phyloP scores from a whole-genome alignment of 2,329 filamentous ascomycete species.

The Hymenoscyphus salicellus region DNA sequence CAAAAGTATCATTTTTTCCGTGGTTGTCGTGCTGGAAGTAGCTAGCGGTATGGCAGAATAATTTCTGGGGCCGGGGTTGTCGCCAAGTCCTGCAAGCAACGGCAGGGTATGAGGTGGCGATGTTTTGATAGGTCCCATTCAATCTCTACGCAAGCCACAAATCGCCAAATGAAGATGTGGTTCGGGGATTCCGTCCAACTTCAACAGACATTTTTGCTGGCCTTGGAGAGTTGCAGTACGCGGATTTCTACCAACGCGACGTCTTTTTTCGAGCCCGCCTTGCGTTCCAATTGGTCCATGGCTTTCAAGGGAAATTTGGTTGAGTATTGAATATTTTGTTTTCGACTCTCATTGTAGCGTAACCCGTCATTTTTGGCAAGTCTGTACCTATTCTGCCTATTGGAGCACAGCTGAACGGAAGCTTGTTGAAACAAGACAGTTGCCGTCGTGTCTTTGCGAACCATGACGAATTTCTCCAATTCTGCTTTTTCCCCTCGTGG shows the following conservation, averaged over 20 bases:
- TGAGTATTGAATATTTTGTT: not conserved
- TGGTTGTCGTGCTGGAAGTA: slow-evolving; percentile 7
- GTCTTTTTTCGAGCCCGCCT: not conserved
- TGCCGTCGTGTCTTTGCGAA: not conserved
- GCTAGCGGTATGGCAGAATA: slow-evolving; percentile 9
- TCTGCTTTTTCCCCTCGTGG: not conserved
- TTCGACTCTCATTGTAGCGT: not conserved
- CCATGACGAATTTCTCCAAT: not conserved
- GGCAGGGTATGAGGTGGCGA: slow-evolving; percentile 1
- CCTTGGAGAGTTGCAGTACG: not conserved
- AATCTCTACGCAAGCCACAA: slow-evolving; percentile 24
- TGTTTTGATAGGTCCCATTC: slow-evolving; percentile 7
- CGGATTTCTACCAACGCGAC: not conserved
- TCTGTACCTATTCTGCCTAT: not conserved
- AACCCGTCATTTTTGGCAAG: not conserved
- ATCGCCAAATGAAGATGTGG: slow-evolving; percentile 7
- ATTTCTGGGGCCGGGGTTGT: not conserved
- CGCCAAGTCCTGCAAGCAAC: not conserved
- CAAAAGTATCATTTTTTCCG: not conserved
- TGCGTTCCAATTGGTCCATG: not conserved
- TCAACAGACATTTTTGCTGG: not conserved
- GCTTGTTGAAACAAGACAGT: not conserved
- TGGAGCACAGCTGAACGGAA: not conserved
- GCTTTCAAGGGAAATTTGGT: not conserved
- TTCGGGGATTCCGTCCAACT: slow-evolving; percentile 21